Evolutionary conservation across 2,329 filamentous ascomycete species (phyloP).

Genomic region (Grosmannia clavigera): DNA sequence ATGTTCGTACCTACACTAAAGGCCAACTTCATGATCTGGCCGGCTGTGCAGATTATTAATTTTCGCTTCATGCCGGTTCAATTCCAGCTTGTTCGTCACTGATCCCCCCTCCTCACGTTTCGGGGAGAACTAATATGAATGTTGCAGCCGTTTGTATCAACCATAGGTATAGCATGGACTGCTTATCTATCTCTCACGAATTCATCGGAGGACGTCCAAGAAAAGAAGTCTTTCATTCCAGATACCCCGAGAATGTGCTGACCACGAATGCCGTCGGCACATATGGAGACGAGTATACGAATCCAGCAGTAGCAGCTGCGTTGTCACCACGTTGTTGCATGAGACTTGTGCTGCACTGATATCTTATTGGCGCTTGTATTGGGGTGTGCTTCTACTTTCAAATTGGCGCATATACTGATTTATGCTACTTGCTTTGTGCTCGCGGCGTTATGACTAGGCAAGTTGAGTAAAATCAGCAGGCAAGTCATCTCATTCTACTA

Average conservation of each 20-base stretch:
- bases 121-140: neutral
- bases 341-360: neutral
- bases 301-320: no score
- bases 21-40: conserved; percentile 93
- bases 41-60: conserved; percentile 90
- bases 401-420: neutral
- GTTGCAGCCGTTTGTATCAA: conserved; percentile 81
- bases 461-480: neutral
- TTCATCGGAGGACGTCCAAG: conserved; percentile 57
- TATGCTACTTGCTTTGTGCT: neutral
- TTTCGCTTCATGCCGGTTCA: conserved; percentile 91
- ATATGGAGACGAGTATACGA: neutral
- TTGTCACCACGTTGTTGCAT: neutral
- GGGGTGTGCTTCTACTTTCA: neutral
- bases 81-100: conserved; percentile 77
- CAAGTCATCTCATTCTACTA: neutral
- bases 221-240: conserved; percentile 16
- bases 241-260: conserved; percentile 23
- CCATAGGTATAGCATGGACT: conserved; percentile 93
- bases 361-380: neutral
- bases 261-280: neutral
- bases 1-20: conserved; percentile 91
- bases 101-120: no score
- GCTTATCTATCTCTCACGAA: conserved; percentile 91
- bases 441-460: neutral